Conservation (phyloP, 805 yeast species). For the Cyberlindnera saturnus region DNA sequence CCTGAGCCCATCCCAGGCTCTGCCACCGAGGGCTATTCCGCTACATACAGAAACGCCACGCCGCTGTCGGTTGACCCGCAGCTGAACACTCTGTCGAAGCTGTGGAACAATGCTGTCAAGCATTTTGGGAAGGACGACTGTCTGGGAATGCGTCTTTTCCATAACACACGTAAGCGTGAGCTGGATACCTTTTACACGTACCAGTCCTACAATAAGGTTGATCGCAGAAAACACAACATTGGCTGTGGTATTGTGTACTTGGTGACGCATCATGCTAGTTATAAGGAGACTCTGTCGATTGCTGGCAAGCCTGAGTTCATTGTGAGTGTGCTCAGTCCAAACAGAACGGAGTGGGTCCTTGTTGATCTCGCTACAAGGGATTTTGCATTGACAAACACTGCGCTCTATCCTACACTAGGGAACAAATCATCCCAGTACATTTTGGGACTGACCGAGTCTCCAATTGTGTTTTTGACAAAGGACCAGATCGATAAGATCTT, state of each 20-base stretch:
- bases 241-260: constrained; percentile 36
- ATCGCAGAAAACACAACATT: constrained; percentile 26
- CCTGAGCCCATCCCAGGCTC: constrained; percentile 29
- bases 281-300: background rate
- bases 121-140: constrained; percentile 26
- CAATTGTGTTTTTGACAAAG: constrained; percentile 49
- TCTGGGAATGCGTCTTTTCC: constrained; percentile 30
- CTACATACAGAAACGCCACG: constrained; percentile 34
- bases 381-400: constrained; percentile 43
- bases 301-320: constrained; percentile 33
- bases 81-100: constrained; percentile 32
- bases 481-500: constrained; percentile 42
- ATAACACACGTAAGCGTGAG: constrained; percentile 14
- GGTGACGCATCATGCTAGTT: constrained; percentile 16
- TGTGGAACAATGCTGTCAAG: constrained; percentile 30
- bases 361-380: constrained; percentile 60
- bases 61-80: constrained; percentile 18
- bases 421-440: constrained; percentile 56
- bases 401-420: constrained; percentile 50
- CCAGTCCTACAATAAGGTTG: constrained; percentile 26
- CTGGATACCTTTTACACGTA: constrained; percentile 22
- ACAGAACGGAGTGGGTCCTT: constrained; percentile 58
- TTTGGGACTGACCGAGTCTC: constrained; percentile 51
- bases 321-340: constrained; percentile 47
- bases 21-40: constrained; percentile 36